Conservation (phyloP, 2,329 filamentous ascomycete genomes). For the Scleromitrula shiraiana region DNA sequence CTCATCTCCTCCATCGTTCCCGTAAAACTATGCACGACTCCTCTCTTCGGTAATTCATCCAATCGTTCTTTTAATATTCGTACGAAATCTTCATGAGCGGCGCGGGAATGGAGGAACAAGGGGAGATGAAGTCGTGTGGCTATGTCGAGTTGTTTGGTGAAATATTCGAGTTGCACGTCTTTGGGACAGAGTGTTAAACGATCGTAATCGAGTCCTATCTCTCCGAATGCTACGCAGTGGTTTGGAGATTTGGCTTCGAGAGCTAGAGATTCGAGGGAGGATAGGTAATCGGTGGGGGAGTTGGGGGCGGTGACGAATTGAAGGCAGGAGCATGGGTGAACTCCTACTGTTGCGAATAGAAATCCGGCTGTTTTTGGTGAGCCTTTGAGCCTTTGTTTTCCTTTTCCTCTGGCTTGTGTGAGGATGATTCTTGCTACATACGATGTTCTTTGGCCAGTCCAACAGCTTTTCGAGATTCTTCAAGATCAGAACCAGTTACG, state of each 20-base stretch:
- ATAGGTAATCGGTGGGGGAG: slow-evolving; percentile 42
- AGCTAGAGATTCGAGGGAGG: slow-evolving; percentile 57
- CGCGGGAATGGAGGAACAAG: slow-evolving; percentile 85
- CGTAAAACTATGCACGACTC: slow-evolving; percentile 92
- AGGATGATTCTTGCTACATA: slow-evolving; percentile 40
- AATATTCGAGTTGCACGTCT: slow-evolving; percentile 75
- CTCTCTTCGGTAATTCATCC: slow-evolving; percentile 61
- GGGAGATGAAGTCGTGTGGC: slow-evolving; percentile 63
- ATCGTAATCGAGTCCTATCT: slow-evolving; percentile 96
- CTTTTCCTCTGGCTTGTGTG: too few species aligned
- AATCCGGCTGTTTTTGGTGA: slow-evolving; percentile 50
- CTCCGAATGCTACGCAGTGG: slow-evolving; percentile 67
- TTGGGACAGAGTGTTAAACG: slow-evolving; percentile 74
- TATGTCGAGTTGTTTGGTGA: slow-evolving; percentile 56
- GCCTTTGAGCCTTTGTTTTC: not conserved
- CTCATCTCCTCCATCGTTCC: slow-evolving; percentile 79
- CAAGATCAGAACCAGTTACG: slow-evolving; percentile 82
- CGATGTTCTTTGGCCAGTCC: slow-evolving; percentile 66
- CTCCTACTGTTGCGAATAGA: slow-evolving; percentile 85
- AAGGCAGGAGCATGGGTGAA: slow-evolving; percentile 83
- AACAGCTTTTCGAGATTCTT: slow-evolving; percentile 68
- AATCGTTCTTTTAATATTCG: slow-evolving; percentile 56
- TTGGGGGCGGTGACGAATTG: slow-evolving; percentile 53
- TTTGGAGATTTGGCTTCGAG: slow-evolving; percentile 39
- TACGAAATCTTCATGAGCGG: slow-evolving; percentile 80